Evolutionary conservation across 306 rosid genomes (phyloP), one percentile per base, ranked within the genome.

Genomic region (Trifolium dubium): DNA sequence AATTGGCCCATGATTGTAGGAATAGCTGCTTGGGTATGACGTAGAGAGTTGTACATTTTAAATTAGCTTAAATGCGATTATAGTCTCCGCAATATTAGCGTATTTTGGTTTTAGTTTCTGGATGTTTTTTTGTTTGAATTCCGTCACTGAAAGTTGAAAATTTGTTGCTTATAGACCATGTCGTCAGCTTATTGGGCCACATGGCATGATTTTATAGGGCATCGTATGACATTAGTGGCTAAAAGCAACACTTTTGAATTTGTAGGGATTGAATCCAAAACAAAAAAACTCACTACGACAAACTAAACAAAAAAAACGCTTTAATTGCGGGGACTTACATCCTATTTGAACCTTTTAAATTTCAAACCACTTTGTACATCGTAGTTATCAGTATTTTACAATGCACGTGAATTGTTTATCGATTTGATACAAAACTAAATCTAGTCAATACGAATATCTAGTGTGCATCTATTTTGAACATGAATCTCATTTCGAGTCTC

Each of bases 1-100:
- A 58, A 47, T 64, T 73, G 58, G 66, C 46, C 51, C 43, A 37
- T 43, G 64, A 51, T 77, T 70, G 67, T 55, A 34, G 40, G 78
- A 79, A 69, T 72, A 17, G 4, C 62, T 50, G 67, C 61, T 72
- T 75, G 72, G 63, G 64, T 60, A 51, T 53, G 54, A 76, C 60
- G 74, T 37, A 43, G 51, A 64, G 76, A 60, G 44, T 61, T 67
- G 10, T 49, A 54, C 61, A 29, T 55, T 23, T 23, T 17, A 41
- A 41, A 41, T 10, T 8, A 12, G 5, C 10, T 41, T 41, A 41
- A 9, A 41, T 41, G 10, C 0, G 47, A 41, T 9, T 41, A 9
- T 41, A 41, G 47, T 11, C 47, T 13, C 0, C 3, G 8, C 12
- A 41, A 1, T 41, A 8, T 8, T 35, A 5, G 39, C 39, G 39